Conservation (phyloP, 805 yeast species). For the Cyberlindnera veronae region DNA sequence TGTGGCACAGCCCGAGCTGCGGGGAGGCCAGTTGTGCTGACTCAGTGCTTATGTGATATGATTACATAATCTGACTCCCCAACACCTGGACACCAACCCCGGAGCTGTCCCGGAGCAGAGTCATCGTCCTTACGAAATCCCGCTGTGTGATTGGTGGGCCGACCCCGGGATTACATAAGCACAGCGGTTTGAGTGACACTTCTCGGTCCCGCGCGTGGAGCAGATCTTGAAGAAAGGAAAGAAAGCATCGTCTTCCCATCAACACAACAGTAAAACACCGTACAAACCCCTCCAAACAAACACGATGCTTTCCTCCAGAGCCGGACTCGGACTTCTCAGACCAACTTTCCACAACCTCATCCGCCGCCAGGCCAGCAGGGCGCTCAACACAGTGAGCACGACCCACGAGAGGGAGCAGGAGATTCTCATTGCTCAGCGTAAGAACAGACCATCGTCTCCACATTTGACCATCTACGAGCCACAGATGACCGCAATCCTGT, state of each 20-base stretch:
- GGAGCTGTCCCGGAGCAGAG: too few species aligned
- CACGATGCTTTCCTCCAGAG: constrained; percentile 10
- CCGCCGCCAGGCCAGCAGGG: constrained; percentile 18
- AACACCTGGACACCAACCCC: too few species aligned
- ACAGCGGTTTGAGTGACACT: background rate
- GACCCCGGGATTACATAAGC: constrained; percentile 5
- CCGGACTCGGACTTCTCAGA: constrained; percentile 14
- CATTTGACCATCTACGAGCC: constrained; percentile 88
- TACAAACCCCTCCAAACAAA: background rate
- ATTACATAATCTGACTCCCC: too few species aligned
- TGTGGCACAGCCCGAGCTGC: too few species aligned
- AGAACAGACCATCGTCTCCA: constrained; percentile 86
- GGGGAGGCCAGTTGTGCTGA: too few species aligned
- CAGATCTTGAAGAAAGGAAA: background rate
- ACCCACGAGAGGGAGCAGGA: constrained; percentile 62
- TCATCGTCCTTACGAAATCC: constrained; percentile 11
- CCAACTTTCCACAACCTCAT: constrained; percentile 10
- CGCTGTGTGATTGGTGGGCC: constrained; percentile 6
- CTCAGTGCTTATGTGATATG: too few species aligned
- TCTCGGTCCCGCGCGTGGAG: constrained; percentile 8
- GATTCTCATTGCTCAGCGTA: constrained; percentile 76
- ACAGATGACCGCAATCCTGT: constrained; percentile 80
- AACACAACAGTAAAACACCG: background rate
- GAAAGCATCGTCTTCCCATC: background rate
- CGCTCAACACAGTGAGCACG: constrained; percentile 42